These are phyloP conservation scores for Nyctanthes arbortristis DNA, from an alignment of 257 asterid genomes.

Conservation along the genomic window DNA sequence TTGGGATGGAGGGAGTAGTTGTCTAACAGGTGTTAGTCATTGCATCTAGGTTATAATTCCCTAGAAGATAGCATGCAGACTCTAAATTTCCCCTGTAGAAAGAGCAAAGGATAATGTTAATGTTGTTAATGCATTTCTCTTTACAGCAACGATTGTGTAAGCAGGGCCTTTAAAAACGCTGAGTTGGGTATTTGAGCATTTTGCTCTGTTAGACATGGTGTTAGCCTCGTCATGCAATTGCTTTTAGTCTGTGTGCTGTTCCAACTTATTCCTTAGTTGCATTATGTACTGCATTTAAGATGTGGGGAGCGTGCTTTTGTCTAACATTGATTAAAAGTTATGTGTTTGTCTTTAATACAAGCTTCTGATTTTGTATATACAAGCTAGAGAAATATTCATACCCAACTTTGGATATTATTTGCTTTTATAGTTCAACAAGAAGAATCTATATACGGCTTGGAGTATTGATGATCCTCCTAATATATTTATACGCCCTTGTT, in stretches of 20 bases:
- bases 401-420: background rate
- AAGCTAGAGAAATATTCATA: background rate
- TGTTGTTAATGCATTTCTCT: background rate
- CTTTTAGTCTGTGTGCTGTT: background rate
- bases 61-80: too few relatives aligned
- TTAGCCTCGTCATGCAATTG: background rate
- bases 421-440: conserved; percentile 3
- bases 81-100: too few relatives aligned
- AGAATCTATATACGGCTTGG: background rate
- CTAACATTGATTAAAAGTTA: background rate
- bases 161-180: background rate
- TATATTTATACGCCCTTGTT: conserved; percentile 17
- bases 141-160: background rate
- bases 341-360: background rate
- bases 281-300: background rate
- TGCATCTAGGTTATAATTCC: too few relatives aligned
- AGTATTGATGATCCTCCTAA: conserved; percentile 12
- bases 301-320: background rate
- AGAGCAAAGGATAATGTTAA: too few relatives aligned
- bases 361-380: background rate
- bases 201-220: background rate
- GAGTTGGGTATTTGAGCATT: background rate
- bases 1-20: too few relatives aligned
- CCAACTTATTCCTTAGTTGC: background rate
- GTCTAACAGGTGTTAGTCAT: too few relatives aligned